These are phyloP conservation scores for Cyberlindnera veronae DNA, from an alignment of 805 yeast species.

Conservation along the genomic window DNA sequence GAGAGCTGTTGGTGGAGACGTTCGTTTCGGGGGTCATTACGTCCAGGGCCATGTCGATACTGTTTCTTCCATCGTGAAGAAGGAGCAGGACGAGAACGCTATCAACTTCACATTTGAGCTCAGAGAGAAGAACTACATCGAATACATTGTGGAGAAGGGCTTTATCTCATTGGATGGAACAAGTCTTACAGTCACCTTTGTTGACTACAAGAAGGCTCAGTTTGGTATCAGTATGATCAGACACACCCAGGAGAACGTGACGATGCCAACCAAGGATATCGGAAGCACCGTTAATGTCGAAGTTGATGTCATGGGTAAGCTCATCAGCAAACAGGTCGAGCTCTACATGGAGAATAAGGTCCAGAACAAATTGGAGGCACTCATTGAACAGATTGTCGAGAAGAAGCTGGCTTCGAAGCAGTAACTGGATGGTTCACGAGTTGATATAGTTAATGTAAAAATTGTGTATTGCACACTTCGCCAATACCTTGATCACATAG, in stretches of 20 bases:
- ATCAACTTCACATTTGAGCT: slow-evolving; percentile 70
- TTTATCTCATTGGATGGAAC: slow-evolving; percentile 92
- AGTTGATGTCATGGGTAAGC: slow-evolving; percentile 91
- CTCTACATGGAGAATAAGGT: slow-evolving; percentile 35
- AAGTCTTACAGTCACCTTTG: slow-evolving; percentile 81
- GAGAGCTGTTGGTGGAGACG: slow-evolving; percentile 80
- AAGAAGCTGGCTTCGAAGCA: slow-evolving; percentile 37
- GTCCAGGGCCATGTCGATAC: slow-evolving; percentile 99
- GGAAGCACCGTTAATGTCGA: slow-evolving; percentile 82
- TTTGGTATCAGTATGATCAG: slow-evolving; percentile 90
- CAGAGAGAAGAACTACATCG: slow-evolving; percentile 53
- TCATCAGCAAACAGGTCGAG: slow-evolving; percentile 82
- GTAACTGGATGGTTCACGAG: too few species aligned
- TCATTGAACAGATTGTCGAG: slow-evolving; percentile 36
- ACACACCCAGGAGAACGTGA: slow-evolving; percentile 81
- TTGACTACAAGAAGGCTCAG: slow-evolving; percentile 50
- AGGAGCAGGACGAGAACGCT: slow-evolving; percentile 64
- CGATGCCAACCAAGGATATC: slow-evolving; percentile 58
- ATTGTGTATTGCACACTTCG: too few species aligned
- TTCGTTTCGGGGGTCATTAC: slow-evolving; percentile 92
- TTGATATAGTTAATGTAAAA: too few species aligned
- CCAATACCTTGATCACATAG: too few species aligned
- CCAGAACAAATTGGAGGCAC: slow-evolving; percentile 27
- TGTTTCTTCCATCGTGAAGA: slow-evolving; percentile 30
- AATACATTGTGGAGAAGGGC: slow-evolving; percentile 91